Evolutionary conservation across 805 yeast genomes (phyloP), one percentile per base, ranked within the genome.

Genomic region (Suhomyces xylopsoci): DNA sequence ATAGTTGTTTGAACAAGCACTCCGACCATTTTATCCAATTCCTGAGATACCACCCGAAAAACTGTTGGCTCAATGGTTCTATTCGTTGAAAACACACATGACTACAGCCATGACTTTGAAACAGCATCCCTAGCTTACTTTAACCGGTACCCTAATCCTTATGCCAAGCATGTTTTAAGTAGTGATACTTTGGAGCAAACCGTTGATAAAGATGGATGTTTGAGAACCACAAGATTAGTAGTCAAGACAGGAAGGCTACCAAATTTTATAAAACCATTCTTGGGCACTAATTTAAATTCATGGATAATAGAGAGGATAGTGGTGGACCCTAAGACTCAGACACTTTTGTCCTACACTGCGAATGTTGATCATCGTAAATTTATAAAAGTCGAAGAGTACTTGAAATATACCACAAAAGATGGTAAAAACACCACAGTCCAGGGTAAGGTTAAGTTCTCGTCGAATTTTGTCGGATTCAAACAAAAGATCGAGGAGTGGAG

Each of bases 401-500:
- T 90, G 20, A 75, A 72, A 2, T 92, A 87, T 66, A 56, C 69
- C 12, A 73, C 65, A 48, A 69, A 73, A 42, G 60, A 61, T 1
- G 65, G 61, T 3, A 5, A n/a, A 17, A 42, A 55, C 51, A 84
- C 88, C 0, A 26, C 43, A 26, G 88, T 87, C 6, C 66, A 74
- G 12, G 81, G 84, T 51, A 71, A 77, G 41, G 97, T 90, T 17
- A 81, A 80, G 58, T 88, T 92, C 57, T 79, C 86, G 17, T 81
- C 90, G 28, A 88, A 88, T 42, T 84, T 90, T 61, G 45, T 71
- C 46, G 87, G 88, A 1, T 76, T 92, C 59, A 86, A 82, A 62
- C 82, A 83, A 62, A 77, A 85, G 57, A 88, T 92, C 49, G 98
- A 92, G 68, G 76, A 77, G 32, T 90, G 97, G 96, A 83, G 96